A percentile compares a stretch with the other conserved stretches of the same genome.
These are phyloP conservation scores for Solanum gandarillasii DNA, from an alignment of 257 asterid species.

Conservation along the genomic window DNA sequence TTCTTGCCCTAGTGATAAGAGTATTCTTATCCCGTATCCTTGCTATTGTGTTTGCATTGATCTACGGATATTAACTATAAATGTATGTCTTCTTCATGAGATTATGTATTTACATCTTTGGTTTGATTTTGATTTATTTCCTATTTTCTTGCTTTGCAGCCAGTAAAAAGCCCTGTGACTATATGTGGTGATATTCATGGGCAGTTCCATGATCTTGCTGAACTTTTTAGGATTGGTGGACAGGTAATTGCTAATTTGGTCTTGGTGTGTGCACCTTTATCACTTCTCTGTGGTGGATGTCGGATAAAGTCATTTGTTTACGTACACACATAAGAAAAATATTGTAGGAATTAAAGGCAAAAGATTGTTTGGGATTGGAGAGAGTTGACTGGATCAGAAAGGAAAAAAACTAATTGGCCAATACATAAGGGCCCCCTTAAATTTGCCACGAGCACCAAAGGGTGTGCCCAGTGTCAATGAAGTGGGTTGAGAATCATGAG, in stretches of 20 bases:
- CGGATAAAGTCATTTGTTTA: not conserved
- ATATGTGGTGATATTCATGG: slow-evolving; percentile 98
- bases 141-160: slow-evolving; percentile 46
- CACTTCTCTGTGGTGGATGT: not conserved
- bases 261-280: not conserved
- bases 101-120: not conserved
- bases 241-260: slow-evolving; percentile 40
- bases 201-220: slow-evolving; percentile 93
- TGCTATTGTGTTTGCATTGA: not conserved
- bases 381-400: not conserved
- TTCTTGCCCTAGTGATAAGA: not conserved
- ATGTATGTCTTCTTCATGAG: not conserved
- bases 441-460: not conserved
- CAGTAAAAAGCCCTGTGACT: slow-evolving; percentile 91
- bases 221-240: slow-evolving; percentile 95
- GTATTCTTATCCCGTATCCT: not conserved
- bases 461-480: not conserved
- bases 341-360: not conserved
- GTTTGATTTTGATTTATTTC: not conserved
- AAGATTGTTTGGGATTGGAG: not conserved
- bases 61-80: not conserved
- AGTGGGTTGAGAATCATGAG: not conserved
- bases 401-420: not conserved
- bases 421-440: not conserved
- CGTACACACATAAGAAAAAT: not conserved